Evolutionary conservation across 305 asterid species (phyloP).

Genomic region (Fraxinus ornus): DNA sequence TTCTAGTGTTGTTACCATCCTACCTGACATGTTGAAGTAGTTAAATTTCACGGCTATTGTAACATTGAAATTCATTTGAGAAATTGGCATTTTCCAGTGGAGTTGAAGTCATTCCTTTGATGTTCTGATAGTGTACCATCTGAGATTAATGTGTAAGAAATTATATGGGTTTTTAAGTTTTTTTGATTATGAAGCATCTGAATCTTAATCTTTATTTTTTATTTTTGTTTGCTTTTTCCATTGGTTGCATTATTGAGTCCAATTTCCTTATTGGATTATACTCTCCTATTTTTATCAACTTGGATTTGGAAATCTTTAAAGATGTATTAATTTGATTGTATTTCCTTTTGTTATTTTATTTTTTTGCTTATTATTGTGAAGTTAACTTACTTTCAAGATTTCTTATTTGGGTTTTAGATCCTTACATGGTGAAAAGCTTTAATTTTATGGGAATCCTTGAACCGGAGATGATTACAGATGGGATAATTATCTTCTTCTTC

Average conservation of each 20-base stretch:
- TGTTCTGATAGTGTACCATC: slow-evolving; percentile 23
- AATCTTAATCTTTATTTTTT: background rate
- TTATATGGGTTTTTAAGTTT: slow-evolving; percentile 3
- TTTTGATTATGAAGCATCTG: slow-evolving; percentile 5
- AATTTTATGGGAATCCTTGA: background rate
- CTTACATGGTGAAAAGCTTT: background rate
- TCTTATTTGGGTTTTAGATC: background rate
- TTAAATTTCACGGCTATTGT: no score
- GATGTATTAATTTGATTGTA: background rate
- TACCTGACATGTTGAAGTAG: no score
- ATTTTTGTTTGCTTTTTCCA: background rate
- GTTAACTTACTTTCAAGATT: background rate
- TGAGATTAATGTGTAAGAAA: slow-evolving; percentile 24
- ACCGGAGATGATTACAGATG: background rate
- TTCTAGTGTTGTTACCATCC: no score
- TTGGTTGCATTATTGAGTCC: slow-evolving; percentile 19
- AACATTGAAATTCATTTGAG: no score
- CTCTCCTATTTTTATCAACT: background rate
- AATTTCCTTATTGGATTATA: background rate
- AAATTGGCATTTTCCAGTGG: background rate
- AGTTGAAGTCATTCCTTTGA: background rate
- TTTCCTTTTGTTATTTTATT: background rate
- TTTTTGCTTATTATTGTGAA: background rate
- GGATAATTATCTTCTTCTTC: no score
- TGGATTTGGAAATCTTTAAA: background rate